Evolutionary conservation across 1,284 basidiomycete genomes (phyloP).

Genomic region (Takashimella koratensis): DNA sequence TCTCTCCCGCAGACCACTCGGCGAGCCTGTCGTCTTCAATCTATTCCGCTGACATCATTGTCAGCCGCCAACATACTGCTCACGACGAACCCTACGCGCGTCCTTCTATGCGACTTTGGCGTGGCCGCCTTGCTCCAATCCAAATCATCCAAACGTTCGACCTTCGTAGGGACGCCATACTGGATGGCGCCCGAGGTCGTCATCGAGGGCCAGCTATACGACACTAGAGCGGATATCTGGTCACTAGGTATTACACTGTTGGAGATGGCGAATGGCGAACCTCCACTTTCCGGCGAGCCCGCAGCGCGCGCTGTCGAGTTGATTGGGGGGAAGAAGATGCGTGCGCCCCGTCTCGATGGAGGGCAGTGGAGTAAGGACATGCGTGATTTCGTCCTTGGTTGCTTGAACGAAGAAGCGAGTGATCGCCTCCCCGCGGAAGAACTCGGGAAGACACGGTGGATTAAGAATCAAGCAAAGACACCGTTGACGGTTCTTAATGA

Average conservation of each 20-base stretch:
- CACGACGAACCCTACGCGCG: conserved; percentile 71
- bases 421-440: conserved; percentile 88
- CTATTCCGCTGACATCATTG: conserved; percentile 1
- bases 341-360: conserved; percentile 68
- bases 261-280: conserved; percentile 72
- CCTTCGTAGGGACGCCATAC: conserved; percentile 91
- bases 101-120: conserved; percentile 95
- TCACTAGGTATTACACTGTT: conserved; percentile 90
- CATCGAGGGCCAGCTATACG: conserved; percentile 79
- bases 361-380: conserved; percentile 75
- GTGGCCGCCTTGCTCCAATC: conserved; percentile 89
- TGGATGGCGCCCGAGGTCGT: conserved; percentile 99
- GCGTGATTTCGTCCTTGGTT: conserved; percentile 82
- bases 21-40: not conserved
- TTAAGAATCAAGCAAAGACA: conserved; percentile 69
- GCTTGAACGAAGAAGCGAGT: conserved; percentile 74
- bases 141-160: conserved; percentile 83
- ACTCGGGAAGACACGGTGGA: conserved; percentile 87
- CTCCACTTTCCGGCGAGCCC: conserved; percentile 69
- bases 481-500: conserved; percentile 74
- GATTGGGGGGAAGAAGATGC: conserved; percentile 68
- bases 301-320: conserved; percentile 85
- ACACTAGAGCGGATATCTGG: conserved; percentile 97
- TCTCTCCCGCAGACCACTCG: not conserved
- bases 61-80: conserved; percentile 87